These are phyloP conservation scores for Wickerhamomyces kurtzmanii DNA, from an alignment of 805 yeast genomes.

Conservation along the genomic window DNA sequence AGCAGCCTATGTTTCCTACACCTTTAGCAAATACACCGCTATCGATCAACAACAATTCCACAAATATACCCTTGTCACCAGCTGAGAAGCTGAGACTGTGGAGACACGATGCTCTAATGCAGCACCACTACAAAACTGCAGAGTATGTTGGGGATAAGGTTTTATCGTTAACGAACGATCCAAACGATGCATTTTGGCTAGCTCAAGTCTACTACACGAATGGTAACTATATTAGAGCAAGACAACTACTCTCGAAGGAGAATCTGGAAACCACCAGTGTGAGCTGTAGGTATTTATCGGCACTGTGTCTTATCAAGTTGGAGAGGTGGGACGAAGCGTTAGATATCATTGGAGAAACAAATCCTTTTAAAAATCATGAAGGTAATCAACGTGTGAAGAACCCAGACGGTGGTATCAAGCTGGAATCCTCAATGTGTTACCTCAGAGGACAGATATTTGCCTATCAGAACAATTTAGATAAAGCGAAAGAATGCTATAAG, in stretches of 20 bases:
- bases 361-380: conserved; percentile 49
- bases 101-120: conserved; percentile 91
- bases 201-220: conserved; percentile 80
- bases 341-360: conserved; percentile 72
- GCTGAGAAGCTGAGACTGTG: conserved; percentile 82
- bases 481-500: conserved; percentile 77
- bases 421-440: conserved; percentile 82
- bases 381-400: conserved; percentile 26
- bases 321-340: conserved; percentile 84
- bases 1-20: conserved; percentile 21
- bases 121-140: conserved; percentile 85
- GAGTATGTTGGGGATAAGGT: conserved; percentile 90
- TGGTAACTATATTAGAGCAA: conserved; percentile 73
- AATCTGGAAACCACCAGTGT: conserved; percentile 47
- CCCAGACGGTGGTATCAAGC: conserved; percentile 75
- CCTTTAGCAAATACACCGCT: conserved; percentile 32
- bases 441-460: conserved; percentile 78
- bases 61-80: conserved; percentile 32
- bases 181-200: conserved; percentile 93
- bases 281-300: conserved; percentile 74
- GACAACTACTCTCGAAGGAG: conserved; percentile 52
- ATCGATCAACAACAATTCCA: conserved; percentile 13
- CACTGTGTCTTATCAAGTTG: conserved; percentile 59
- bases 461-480: conserved; percentile 72
- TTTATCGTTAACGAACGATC: conserved; percentile 70